A percentile compares a stretch with the other conserved stretches of the same genome.
Conservation (phyloP, 306 rosid species). For the Sophora flavescens region DNA sequence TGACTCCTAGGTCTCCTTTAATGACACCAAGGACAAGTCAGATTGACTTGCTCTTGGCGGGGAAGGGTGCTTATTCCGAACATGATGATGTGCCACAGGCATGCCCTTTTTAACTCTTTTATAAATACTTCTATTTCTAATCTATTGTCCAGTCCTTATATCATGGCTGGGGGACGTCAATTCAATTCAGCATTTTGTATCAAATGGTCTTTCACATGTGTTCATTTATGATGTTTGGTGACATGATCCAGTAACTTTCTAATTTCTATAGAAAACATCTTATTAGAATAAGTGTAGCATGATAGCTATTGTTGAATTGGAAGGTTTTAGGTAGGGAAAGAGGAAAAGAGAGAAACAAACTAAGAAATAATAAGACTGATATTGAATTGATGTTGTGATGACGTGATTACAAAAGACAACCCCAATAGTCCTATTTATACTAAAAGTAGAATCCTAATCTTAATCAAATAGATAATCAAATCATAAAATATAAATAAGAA, state of each 20-base stretch:
- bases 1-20: slow-evolving; percentile 98
- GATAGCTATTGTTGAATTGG: no score
- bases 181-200: slow-evolving; percentile 29
- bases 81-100: slow-evolving; percentile 97
- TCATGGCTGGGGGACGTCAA: slow-evolving; percentile 22
- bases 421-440: no score
- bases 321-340: no score
- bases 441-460: no score
- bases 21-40: slow-evolving; percentile 96
- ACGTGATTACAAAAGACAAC: no score
- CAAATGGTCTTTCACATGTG: slow-evolving; percentile 9
- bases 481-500: no score
- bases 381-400: no score
- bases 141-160: slow-evolving; percentile 24
- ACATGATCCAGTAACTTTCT: background rate
- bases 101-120: slow-evolving; percentile 40
- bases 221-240: slow-evolving; percentile 35
- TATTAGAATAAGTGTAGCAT: slow-evolving; percentile 1
- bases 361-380: no score
- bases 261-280: background rate
- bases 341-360: no score
- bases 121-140: slow-evolving; percentile 6
- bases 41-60: slow-evolving; percentile 89
- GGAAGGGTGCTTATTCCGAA: slow-evolving; percentile 94
- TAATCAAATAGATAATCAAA: no score